These are phyloP conservation scores for Cladophialophora bantiana DNA, from an alignment of 2,329 filamentous ascomycete species.

Conservation along the genomic window DNA sequence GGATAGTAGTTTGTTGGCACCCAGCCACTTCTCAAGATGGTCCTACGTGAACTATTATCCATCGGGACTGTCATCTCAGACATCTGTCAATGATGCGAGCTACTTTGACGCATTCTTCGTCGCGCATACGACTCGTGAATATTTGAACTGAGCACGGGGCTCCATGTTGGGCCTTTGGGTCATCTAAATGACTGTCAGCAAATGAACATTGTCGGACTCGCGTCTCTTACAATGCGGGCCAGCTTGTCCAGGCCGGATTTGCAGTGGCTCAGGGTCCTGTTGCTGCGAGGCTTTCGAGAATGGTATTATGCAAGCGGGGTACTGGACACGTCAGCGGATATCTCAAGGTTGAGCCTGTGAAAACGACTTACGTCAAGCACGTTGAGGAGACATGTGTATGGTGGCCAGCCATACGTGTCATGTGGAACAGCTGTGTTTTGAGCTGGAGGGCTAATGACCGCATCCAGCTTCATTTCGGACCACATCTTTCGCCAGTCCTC, in stretches of 20 bases:
- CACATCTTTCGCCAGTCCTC: conserved; percentile 54
- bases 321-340: conserved; percentile 26
- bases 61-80: conserved; percentile 29
- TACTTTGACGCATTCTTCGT: conserved; percentile 44
- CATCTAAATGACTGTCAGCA: conserved; percentile 29
- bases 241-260: conserved; percentile 26
- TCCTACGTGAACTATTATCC: neutral
- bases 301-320: conserved; percentile 35
- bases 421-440: conserved; percentile 60
- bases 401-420: conserved; percentile 48
- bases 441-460: conserved; percentile 57
- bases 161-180: conserved; percentile 41
- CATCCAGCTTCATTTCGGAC: conserved; percentile 56
- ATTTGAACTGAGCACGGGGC: conserved; percentile 44
- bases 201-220: neutral
- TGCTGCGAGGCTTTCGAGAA: conserved; percentile 33
- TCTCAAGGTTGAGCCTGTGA: neutral
- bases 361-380: conserved; percentile 56
- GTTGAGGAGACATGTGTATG: conserved; percentile 61
- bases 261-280: conserved; percentile 26
- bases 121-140: conserved; percentile 42
- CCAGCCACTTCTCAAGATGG: neutral
- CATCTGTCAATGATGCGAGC: conserved; percentile 42
- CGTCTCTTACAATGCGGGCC: conserved; percentile 38
- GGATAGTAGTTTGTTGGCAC: conserved; percentile 2